These are phyloP conservation scores for Myriosclerotinia curreyana DNA, from an alignment of 2,329 filamentous ascomycete genomes.

Conservation along the genomic window DNA sequence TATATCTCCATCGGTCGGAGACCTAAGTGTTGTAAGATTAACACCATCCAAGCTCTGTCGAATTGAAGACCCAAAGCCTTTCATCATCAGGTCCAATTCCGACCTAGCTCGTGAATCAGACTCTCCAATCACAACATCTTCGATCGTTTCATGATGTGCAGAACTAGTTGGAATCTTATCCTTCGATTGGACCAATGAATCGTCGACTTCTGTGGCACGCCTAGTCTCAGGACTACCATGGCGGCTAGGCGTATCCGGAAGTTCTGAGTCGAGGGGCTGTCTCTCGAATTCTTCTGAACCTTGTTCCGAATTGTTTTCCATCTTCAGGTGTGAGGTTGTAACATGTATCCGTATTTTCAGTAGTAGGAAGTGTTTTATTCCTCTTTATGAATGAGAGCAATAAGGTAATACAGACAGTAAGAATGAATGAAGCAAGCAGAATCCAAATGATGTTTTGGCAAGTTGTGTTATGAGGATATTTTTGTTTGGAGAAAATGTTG, in stretches of 20 bases:
- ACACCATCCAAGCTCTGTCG: neutral
- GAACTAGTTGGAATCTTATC: neutral
- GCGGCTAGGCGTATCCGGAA: neutral
- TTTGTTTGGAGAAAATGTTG: neutral
- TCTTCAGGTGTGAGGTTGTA: neutral
- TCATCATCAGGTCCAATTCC: neutral
- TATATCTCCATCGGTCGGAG: neutral
- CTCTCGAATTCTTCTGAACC: neutral
- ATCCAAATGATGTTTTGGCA: neutral
- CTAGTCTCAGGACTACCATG: neutral
- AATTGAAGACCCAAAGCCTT: neutral
- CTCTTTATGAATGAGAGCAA: neutral
- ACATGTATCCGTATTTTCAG: neutral
- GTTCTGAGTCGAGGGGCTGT: neutral
- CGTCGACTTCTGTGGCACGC: neutral
- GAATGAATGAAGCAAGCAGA: neutral
- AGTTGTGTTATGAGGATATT: neutral
- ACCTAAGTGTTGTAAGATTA: neutral
- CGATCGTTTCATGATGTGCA: neutral
- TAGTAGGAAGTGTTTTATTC: neutral
- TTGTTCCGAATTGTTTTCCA: neutral
- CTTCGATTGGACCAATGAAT: neutral
- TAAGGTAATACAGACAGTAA: neutral
- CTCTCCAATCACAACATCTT: neutral
- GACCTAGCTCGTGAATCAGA: neutral